phyloP scores from a whole-genome alignment of 768 basidiomycete species.

The Gyrodon lividus region DNA sequence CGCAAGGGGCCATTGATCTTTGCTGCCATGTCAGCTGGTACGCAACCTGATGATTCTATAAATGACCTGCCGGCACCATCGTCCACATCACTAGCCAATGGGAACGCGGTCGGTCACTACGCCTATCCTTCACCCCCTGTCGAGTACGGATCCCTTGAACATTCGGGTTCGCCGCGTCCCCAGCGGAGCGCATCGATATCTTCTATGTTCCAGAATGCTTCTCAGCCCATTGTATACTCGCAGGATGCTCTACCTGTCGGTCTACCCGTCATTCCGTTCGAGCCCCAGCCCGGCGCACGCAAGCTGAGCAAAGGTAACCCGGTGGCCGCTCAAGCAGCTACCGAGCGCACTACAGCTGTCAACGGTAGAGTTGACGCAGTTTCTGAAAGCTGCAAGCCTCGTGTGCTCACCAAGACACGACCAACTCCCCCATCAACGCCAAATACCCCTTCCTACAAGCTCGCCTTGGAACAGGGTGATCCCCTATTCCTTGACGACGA shows the following conservation, averaged over 20 bases:
- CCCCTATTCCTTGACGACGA: slow-evolving; percentile 31
- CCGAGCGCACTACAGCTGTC: slow-evolving; percentile 14
- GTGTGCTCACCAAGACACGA: slow-evolving; percentile 33
- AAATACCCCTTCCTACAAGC: slow-evolving; percentile 10
- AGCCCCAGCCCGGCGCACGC: slow-evolving; percentile 12
- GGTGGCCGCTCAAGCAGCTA: neutral
- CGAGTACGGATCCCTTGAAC: slow-evolving; percentile 14
- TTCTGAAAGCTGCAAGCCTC: slow-evolving; percentile 19
- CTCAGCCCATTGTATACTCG: neutral
- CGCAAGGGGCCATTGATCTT: slow-evolving; percentile 64
- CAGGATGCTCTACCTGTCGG: neutral
- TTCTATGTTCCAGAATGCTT: neutral
- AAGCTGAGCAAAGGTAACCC: slow-evolving; percentile 18
- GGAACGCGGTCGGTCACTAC: neutral
- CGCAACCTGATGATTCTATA: slow-evolving; percentile 18
- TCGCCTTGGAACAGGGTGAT: slow-evolving; percentile 12
- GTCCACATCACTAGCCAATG: neutral
- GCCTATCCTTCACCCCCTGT: slow-evolving; percentile 31
- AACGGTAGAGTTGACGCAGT: slow-evolving; percentile 7
- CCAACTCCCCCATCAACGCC: slow-evolving; percentile 33
- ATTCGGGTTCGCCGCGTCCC: neutral
- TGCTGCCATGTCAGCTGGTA: slow-evolving; percentile 47
- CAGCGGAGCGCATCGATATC: slow-evolving; percentile 4
- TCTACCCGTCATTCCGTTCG: slow-evolving; percentile 8
- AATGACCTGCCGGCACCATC: slow-evolving; percentile 15